phyloP scores from a whole-genome alignment of 2,329 filamentous ascomycete genomes.

The Lecanoromycetidae sp. region DNA sequence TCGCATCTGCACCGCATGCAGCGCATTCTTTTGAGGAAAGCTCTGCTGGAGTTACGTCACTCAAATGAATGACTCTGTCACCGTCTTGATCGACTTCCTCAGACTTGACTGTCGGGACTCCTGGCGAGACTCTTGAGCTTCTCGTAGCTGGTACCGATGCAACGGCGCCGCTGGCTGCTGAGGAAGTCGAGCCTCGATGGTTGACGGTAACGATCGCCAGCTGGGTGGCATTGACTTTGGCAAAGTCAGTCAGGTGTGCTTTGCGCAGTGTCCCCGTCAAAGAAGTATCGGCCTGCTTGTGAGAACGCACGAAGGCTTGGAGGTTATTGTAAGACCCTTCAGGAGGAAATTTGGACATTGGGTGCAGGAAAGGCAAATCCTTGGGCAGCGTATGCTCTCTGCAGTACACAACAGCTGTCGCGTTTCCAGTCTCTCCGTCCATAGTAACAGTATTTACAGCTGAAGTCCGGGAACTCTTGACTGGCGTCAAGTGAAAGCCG shows the following conservation, averaged over 20 bases:
- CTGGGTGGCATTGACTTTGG: constrained; percentile 19
- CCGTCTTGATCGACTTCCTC: constrained; percentile 19
- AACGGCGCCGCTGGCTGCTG: constrained; percentile 16
- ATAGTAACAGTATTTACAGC: constrained; percentile 68
- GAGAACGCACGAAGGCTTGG: constrained; percentile 75
- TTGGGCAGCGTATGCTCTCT: constrained; percentile 52
- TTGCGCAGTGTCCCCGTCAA: constrained; percentile 88
- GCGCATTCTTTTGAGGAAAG: constrained; percentile 46
- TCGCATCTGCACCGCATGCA: constrained; percentile 57
- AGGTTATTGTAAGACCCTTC: constrained; percentile 65
- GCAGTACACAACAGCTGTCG: constrained; percentile 83
- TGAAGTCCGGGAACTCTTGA: constrained; percentile 79
- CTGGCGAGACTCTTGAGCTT: constrained; percentile 18
- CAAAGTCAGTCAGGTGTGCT: constrained; percentile 53
- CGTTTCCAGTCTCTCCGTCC: constrained; percentile 66
- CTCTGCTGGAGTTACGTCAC: constrained; percentile 23
- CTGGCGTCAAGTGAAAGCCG: constrained; percentile 79
- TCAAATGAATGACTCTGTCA: constrained; percentile 16
- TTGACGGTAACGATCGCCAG: background rate
- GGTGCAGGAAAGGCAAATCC: constrained; percentile 56
- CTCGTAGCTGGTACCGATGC: constrained; percentile 33
- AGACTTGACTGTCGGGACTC: constrained; percentile 16
- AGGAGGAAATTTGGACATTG: constrained; percentile 36
- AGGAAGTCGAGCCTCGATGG: constrained; percentile 20
- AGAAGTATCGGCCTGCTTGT: constrained; percentile 86